Base-by-base conservation (phyloP, 192 early-diverging fungal species). In the Umbelopsis ramanniana region DNA sequence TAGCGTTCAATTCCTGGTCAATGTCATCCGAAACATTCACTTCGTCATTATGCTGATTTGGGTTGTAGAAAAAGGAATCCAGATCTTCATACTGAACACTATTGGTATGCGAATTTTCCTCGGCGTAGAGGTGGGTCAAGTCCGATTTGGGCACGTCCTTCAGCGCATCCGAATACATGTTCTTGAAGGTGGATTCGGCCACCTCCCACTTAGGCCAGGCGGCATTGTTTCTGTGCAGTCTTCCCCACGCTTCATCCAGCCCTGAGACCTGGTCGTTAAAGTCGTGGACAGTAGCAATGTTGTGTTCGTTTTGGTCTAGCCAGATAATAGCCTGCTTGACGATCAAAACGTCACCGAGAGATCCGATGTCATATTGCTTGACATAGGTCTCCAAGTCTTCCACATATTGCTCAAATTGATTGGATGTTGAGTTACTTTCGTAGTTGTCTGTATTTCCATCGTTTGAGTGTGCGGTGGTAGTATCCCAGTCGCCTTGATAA, bases 291-390 rank as follows among this genome's bases (percentile, higher is more conserved):
- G 57, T 63, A 0, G 23, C 33, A 17, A 63, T 63, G 19, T 37
- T 63, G 33, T 63, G 57, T 37, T 63, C 57, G 15, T 63, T 29
- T 14, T 11, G 8, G 3, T 37, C 26, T 12, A 63, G 15, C 57
- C 57, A 63, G 15, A n/a, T 6, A 37, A 63, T 37, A 3, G 57
- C 57, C 37, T 63, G 57, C 57, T 63, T 63, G 33, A 63, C 26
- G 11, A 63, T 63, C 12, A 37, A 63, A 26, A 37, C 57, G 33
- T 63, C 57, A 4, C 57, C 33, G 2, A 38, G 17, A 37, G 57
- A 63, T 19, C 29, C 57, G 37, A 63, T 33, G 33, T 63, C 57
- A 37, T 37, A 19, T 11, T 63, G 29, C 33, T 63, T 35, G 29
- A 63, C 15, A 37, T 63, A 63, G 0, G 17, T 29, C 26, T 63